Evolutionary conservation across 441 rosid species (phyloP).

Genomic region (Sinapis alba): DNA sequence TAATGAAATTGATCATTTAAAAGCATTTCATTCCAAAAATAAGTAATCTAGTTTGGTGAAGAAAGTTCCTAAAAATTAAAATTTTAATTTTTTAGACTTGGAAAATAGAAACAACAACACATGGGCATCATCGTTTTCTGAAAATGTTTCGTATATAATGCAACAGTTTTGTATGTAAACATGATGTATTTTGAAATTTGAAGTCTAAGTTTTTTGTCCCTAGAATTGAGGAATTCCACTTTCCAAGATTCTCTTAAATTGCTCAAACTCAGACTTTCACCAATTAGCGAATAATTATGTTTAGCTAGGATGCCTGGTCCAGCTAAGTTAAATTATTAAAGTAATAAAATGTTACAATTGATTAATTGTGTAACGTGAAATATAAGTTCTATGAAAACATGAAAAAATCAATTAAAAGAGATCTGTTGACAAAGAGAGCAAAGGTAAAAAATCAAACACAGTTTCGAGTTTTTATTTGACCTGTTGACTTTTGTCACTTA

Average conservation of each 20-base stretch:
- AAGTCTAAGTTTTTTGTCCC: conserved; percentile 4
- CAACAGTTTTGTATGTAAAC: neutral
- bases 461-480: conserved; percentile 33
- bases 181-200: conserved; percentile 27
- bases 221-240: conserved; percentile 40
- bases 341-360: neutral
- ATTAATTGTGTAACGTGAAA: neutral
- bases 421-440: conserved; percentile 1
- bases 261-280: conserved; percentile 37
- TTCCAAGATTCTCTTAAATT: conserved; percentile 54
- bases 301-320: conserved; percentile 27
- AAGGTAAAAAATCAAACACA: conserved; percentile 3
- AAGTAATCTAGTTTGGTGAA: too few relatives aligned
- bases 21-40: too few relatives aligned
- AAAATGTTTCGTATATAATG: neutral
- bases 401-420: neutral
- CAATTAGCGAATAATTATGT: conserved; percentile 33
- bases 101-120: neutral
- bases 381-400: neutral
- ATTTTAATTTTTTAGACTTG: neutral
- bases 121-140: neutral
- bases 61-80: neutral
- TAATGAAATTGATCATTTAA: too few relatives aligned
- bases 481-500: conserved; percentile 35
- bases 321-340: neutral